Evolutionary conservation across 192 early-diverging fungal species (phyloP), one percentile per base, ranked within the genome.

Genomic region (Rhizoclosmatium sp.): DNA sequence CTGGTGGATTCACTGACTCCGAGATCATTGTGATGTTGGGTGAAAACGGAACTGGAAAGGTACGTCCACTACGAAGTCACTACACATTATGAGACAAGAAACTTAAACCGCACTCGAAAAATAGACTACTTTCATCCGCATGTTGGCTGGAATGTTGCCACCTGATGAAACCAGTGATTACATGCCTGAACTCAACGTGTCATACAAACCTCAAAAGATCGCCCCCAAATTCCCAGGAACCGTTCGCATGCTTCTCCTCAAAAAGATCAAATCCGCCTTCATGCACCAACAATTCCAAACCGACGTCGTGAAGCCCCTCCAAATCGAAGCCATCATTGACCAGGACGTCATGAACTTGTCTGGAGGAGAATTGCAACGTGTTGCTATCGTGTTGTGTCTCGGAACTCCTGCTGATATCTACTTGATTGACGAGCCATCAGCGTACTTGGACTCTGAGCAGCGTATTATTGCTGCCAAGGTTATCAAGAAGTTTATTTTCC

Each of bases 331-430:
- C 81, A 94, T 99, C 79, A 91, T 99, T 71, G 97, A 99, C 85
- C 93, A 98, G 81, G 89, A 93, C 48, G 85, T 87, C 51, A 71
- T 59, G 65, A 88, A 82, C 68, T 89, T 99, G 81, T 99, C 97
- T 72, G 97, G 96, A 86, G 96, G 96, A 92, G 96, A 99, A 90
- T 91, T 99, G 93, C 97, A 99, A 89, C 96, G 97, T 88, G 97
- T 99, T 47, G 96, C 97, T 70, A 93, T 99, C 79, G 93, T 94
- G 40, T 89, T 98, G 59, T 91, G 91, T 47, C 89, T 98, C 54
- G 96, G 97, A 80, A 82, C 87, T 76, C 93, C 93, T 3, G 97
- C 97, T 44, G 97, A 99, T 80, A 96, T 99, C 78, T 98, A 99
- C 82, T 87, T 98, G 59, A 96, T 99, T 73, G 97, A 98, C 85